Evolutionary conservation across 2,329 filamentous ascomycete species (phyloP), one percentile per base, ranked within the genome.

Genomic region (Sphaerulina musiva): DNA sequence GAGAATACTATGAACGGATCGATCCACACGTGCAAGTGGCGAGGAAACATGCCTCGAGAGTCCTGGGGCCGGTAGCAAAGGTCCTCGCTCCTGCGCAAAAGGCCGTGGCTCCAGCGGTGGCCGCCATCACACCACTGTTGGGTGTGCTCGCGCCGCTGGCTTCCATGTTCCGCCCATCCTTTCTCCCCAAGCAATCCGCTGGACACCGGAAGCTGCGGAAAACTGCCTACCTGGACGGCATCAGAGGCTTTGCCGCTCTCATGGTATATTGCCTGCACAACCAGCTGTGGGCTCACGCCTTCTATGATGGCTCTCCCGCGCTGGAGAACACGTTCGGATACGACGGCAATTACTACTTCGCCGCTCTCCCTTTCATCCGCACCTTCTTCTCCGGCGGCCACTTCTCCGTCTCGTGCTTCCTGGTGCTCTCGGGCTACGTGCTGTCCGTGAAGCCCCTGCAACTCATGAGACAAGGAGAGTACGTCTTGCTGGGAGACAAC

Each of bases 191-290:
- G 34, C 41, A 52, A 38, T 59, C 54, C 10, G 42, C 48, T 4
- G 55, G 55, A 23, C 52, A 45, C 40, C 36, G 48, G 14, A 62
- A 62, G 41, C 51, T 76, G 11, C 71, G 78, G 6, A 70, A 73
- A 14, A 84, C 81, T 4, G 80, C 81, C n/a, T 83, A 80, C 60
- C 74, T 84, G 17, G 84, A 87, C 60, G 84, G 84, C 11, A 71
- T 87, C 11, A 73, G 84, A 64, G 84, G 84, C 3, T 84, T 86
- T 57, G 83, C 83, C 4, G 82, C 84, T 2, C 74, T 87, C 31
- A 66, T 86, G 29, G 84, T 87, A 11, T 86, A 85, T 66, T 74
- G 78, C 60, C 80, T 83, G 50, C 81, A 85, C 66, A 76, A 84
- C 65, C 69, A 79, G 59, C 55, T 69, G 4, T 83, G 80, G 80